A percentile compares a stretch with the other conserved stretches of the same genome.
phyloP scores from a whole-genome alignment of 163 green algal genomes.

The Scenedesmus sp. region DNA sequence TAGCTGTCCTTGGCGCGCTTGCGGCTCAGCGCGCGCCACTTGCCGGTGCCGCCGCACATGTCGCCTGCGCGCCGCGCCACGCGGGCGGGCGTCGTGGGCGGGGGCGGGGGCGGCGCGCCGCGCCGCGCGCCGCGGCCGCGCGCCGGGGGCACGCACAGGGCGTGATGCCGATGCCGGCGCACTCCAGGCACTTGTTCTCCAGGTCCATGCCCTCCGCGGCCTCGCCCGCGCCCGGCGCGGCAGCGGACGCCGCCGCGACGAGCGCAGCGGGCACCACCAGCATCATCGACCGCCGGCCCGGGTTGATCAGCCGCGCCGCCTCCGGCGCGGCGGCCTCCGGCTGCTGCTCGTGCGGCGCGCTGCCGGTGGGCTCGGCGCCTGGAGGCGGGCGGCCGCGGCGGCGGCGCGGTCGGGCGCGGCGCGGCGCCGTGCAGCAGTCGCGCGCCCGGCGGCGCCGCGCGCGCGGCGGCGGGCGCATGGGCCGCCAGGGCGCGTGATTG shows the following conservation, averaged over 20 bases:
- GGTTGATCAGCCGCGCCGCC: slow-evolving; percentile 44
- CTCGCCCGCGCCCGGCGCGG: slow-evolving; percentile 10
- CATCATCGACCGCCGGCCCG: slow-evolving; percentile 45
- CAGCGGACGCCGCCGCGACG: slow-evolving; percentile 31
- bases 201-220: slow-evolving; percentile 44
- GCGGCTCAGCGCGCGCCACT: slow-evolving; percentile 95
- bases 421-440: too few relatives aligned
- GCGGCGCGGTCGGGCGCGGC: too few relatives aligned
- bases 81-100: too few relatives aligned
- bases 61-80: slow-evolving; percentile 80
- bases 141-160: slow-evolving; percentile 65
- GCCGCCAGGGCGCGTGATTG: too few relatives aligned
- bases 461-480: too few relatives aligned
- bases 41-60: slow-evolving; percentile 98
- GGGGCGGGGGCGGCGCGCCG: too few relatives aligned
- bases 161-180: slow-evolving; percentile 77
- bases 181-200: slow-evolving; percentile 78
- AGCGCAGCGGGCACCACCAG: slow-evolving; percentile 48
- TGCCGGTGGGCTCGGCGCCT: too few relatives aligned
- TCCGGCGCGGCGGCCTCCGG: neutral
- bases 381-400: too few relatives aligned
- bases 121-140: neutral
- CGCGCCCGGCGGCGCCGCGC: too few relatives aligned
- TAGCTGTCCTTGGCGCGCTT: slow-evolving; percentile 96
- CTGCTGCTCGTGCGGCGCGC: neutral